Percentiles rank a stretch among this genome's conserved stretches.
These are phyloP conservation scores for Neoboletus magnificus DNA, from an alignment of 768 basidiomycete species.

Conservation along the genomic window DNA sequence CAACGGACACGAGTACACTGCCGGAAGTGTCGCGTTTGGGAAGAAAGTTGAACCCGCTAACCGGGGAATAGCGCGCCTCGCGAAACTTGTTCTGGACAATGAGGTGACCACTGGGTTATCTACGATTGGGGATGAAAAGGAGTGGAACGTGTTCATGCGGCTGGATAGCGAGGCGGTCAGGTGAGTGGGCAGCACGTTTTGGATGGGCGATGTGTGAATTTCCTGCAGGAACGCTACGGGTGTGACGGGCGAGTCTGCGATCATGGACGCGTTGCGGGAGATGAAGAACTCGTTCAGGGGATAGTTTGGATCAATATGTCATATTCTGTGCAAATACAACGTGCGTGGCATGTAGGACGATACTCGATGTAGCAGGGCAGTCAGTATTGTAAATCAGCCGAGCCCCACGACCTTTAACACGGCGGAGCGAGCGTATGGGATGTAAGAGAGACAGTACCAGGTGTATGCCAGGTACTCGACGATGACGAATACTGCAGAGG, in stretches of 20 bases:
- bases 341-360: neutral
- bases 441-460: conserved; percentile 87
- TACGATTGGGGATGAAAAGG: conserved; percentile 90
- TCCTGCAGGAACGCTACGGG: conserved; percentile 48
- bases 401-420: conserved; percentile 63
- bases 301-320: neutral
- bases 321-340: neutral
- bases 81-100: conserved; percentile 55
- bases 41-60: conserved; percentile 62
- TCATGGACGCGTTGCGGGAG: conserved; percentile 75
- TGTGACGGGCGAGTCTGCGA: conserved; percentile 40
- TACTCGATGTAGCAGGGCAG: neutral
- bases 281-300: conserved; percentile 83
- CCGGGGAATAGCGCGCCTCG: conserved; percentile 55
- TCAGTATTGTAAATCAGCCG: conserved; percentile 17
- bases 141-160: conserved; percentile 96
- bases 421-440: conserved; percentile 83
- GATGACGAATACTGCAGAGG: conserved; percentile 74
- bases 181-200: conserved; percentile 39
- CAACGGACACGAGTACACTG: conserved; percentile 92
- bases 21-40: conserved; percentile 68
- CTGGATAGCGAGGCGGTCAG: conserved; percentile 57
- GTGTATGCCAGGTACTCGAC: conserved; percentile 89
- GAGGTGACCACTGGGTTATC: conserved; percentile 72
- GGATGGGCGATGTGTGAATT: neutral